A percentile compares a stretch with the other conserved stretches of the same genome.
Evolutionary conservation across 371 early-diverging fungal species (phyloP).

Genomic region (Coemansia sp.): DNA sequence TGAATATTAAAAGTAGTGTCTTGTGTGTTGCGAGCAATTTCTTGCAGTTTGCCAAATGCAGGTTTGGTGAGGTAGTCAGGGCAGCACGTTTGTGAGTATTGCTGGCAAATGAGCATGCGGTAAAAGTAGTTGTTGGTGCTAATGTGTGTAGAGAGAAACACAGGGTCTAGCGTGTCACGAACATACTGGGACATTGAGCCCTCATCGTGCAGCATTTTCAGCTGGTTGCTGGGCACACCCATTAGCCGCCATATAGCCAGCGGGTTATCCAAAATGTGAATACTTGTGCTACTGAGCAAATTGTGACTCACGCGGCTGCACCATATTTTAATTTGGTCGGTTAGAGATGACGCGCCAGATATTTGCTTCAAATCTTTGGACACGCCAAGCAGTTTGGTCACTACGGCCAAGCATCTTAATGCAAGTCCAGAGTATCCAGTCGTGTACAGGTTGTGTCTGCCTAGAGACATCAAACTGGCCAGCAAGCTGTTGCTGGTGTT

Average conservation of each 20-base stretch:
- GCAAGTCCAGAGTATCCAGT: slow-evolving; percentile 85
- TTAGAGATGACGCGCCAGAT: slow-evolving; percentile 58
- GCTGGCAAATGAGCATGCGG: slow-evolving; percentile 69
- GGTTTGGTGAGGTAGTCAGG: slow-evolving; percentile 74
- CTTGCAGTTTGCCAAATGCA: slow-evolving; percentile 64
- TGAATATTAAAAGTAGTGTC: slow-evolving; percentile 67
- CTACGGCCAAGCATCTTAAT: slow-evolving; percentile 65
- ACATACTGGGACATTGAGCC: slow-evolving; percentile 76
- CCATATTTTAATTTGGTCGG: slow-evolving; percentile 68
- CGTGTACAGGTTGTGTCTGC: slow-evolving; percentile 70
- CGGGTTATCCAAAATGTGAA: slow-evolving; percentile 68
- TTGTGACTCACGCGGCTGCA: slow-evolving; percentile 59
- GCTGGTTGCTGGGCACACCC: slow-evolving; percentile 85
- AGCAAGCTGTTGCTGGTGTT: not conserved
- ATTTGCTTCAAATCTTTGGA: slow-evolving; percentile 59
- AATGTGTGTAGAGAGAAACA: slow-evolving; percentile 62
- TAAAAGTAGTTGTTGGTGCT: slow-evolving; percentile 80
- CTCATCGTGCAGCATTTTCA: slow-evolving; percentile 80
- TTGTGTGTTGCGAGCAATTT: not conserved
- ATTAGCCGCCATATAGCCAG: slow-evolving; percentile 84
- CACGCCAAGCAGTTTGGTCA: slow-evolving; percentile 62
- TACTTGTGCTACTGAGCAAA: slow-evolving; percentile 64
- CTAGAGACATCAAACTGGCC: slow-evolving; percentile 36
- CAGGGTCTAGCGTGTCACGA: slow-evolving; percentile 81
- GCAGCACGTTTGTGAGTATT: slow-evolving; percentile 63